Evolutionary conservation across 768 basidiomycete species (phyloP), one percentile per base, ranked within the genome.

Genomic region (Calocybe cyanea): DNA sequence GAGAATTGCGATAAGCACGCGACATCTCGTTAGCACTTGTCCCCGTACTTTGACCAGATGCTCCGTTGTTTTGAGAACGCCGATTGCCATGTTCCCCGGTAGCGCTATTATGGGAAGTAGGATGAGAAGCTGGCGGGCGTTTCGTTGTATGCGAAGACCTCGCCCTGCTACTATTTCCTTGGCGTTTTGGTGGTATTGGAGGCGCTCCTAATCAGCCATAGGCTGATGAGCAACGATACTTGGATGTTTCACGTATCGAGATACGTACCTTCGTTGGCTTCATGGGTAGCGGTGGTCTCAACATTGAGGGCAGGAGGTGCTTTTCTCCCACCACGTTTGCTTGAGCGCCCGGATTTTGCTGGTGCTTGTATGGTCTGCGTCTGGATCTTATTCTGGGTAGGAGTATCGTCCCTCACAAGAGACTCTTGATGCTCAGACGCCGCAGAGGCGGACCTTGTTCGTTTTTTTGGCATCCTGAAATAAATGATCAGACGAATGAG

Each of bases 1-100:
- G 87, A 50, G 84, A 81, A 66, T 83, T 84, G 57, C 80, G 83
- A 63, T 87, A 87, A 48, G 85, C 80, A 48, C 83, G 77, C 43
- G 83, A 75, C 48, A 67, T 67, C 52, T 80, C 78, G 51, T 69
- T 67, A 40, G 67, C 56, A 53, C 63, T 64, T 33, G 65, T 64
- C 45, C 66, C 61, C 43, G 65, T 58, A 50, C 64, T 57, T 43
- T 71, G 66, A 18, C 64, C 68, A 43, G 57, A 62, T 42, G 58
- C 54, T 31, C 67, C 71, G 42, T 63, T 65, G 25, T 59, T 54
- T 53, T 77, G 75, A 57, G 71, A 73, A 45, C 84, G 76, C 51
- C 77, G 73, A 44, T 61, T 70, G 20, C 63, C 67, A 50, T 67
- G 72, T 31, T 81, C 83, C 36, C 56, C 57, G 41, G 60, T 67